Evolutionary conservation across 805 yeast genomes (phyloP).

Genomic region (Ascoidea rubescens): DNA sequence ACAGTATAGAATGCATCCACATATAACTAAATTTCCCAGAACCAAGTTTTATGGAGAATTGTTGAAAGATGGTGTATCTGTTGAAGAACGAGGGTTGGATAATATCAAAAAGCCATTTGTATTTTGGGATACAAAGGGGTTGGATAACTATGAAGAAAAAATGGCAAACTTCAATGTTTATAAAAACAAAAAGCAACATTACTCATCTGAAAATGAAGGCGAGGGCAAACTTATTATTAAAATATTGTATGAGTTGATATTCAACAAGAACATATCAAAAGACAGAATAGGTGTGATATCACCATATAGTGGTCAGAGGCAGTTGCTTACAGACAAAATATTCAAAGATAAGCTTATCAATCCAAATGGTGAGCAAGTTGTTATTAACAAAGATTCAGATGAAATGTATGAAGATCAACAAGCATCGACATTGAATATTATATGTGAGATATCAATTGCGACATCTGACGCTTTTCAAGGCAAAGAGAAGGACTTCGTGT

Average conservation of each 20-base stretch:
- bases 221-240: slow-evolving; percentile 36
- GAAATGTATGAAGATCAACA: slow-evolving; percentile 34
- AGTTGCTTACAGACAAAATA: slow-evolving; percentile 36
- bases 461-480: slow-evolving; percentile 88
- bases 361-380: slow-evolving; percentile 33
- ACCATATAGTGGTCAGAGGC: slow-evolving; percentile 68
- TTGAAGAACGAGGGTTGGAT: slow-evolving; percentile 29
- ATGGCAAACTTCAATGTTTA: slow-evolving; percentile 16
- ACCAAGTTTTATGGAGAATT: slow-evolving; percentile 33
- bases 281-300: slow-evolving; percentile 53
- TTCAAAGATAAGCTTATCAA: slow-evolving; percentile 40
- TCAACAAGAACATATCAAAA: slow-evolving; percentile 36
- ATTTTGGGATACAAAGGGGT: slow-evolving; percentile 44
- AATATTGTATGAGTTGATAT: slow-evolving; percentile 33
- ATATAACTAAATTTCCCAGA: slow-evolving; percentile 45
- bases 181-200: slow-evolving; percentile 35
- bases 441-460: slow-evolving; percentile 32
- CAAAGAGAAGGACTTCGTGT: slow-evolving; percentile 70
- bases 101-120: slow-evolving; percentile 40
- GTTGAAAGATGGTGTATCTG: slow-evolving; percentile 46
- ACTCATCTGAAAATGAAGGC: slow-evolving; percentile 40
- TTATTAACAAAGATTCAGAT: slow-evolving; percentile 45
- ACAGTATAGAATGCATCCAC: slow-evolving; percentile 58
- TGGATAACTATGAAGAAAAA: slow-evolving; percentile 30
- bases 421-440: slow-evolving; percentile 31